Evolutionary conservation across 2,329 filamentous ascomycete species (phyloP).

Genomic region (Tolypocladium capitatum): DNA sequence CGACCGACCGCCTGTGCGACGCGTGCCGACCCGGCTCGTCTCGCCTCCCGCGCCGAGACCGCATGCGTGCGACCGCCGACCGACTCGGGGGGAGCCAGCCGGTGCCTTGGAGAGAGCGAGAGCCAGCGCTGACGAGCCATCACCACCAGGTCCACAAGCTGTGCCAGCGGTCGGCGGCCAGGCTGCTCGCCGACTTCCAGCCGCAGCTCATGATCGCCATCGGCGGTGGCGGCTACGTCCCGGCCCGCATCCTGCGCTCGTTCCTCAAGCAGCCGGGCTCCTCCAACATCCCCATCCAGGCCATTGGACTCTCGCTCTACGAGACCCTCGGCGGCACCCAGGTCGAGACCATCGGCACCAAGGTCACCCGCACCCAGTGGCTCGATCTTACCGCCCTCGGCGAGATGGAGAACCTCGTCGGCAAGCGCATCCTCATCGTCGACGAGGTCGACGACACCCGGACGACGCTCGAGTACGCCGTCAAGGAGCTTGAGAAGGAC

Average conservation of each 20-base stretch:
- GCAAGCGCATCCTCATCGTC: slow-evolving; percentile 84
- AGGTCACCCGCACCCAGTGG: slow-evolving; percentile 97
- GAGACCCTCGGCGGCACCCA: slow-evolving; percentile 56
- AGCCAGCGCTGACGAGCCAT: slow-evolving; percentile 5
- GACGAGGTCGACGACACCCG: slow-evolving; percentile 94
- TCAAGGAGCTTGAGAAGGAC: slow-evolving; percentile 88
- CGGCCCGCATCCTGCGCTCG: slow-evolving; percentile 89
- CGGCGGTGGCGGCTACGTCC: slow-evolving; percentile 92
- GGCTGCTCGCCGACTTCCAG: slow-evolving; percentile 73
- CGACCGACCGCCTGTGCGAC: neutral
- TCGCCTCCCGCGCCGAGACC: neutral
- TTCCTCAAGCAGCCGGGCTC: slow-evolving; percentile 83
- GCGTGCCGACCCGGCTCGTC: neutral
- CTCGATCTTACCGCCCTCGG: slow-evolving; percentile 73
- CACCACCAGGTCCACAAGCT: slow-evolving; percentile 76
- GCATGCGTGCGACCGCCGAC: neutral
- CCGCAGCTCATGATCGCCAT: slow-evolving; percentile 98
- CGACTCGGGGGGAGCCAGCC: neutral
- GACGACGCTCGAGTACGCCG: slow-evolving; percentile 87
- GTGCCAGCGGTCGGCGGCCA: slow-evolving; percentile 72
- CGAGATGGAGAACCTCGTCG: slow-evolving; percentile 78
- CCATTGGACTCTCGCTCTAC: slow-evolving; percentile 94
- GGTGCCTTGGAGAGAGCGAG: neutral
- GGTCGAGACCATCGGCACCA: slow-evolving; percentile 69
- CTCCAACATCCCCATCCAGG: slow-evolving; percentile 97